Base-by-base conservation (phyloP, 2,329 filamentous ascomycete species). In the Fusarium praegraminearum region DNA sequence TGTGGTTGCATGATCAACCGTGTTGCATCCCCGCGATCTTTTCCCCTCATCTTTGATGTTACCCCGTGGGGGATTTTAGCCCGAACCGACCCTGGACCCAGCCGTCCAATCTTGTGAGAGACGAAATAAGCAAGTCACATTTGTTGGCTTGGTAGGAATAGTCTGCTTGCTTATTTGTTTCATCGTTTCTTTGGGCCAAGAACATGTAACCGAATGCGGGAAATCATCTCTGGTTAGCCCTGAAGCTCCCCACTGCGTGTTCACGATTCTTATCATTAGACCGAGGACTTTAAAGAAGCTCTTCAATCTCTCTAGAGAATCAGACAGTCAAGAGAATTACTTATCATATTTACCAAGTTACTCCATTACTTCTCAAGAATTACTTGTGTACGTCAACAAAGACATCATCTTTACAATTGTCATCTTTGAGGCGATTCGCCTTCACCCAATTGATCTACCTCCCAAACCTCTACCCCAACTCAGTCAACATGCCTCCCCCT, bases 401-500 rank as follows among this genome's bases (percentile, higher is more conserved):
- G n/a, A 11, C 16, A 26, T 12, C 9, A 28, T 9, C 3, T 15
- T 28, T 11, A 30, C 9, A 8, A 15, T 16, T 15, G 7, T 8
- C 20, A 22, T 11, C 28, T 33, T 28, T 1, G 9, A 47, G 41
- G 33, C 54, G 35, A 12, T 30, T 57, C 15, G n/a, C n/a, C 33
- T 24, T 13, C 15, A 9, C 22, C 12, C 13, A 30, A 7, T 15
- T 5, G 30, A 28, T 8, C 11, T 22, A 15, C 11, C 8, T 40
- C 1, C 13, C 2, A 4, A 20, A 10, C 22, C 5, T 7, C 20
- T n/a, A 26, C 18, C 9, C 18, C 11, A 9, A 20, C 18, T 5
- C 10, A 12, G 5, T 7, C 33, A 64, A 26, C 7, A 72, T 72
- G 70, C 70, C 70, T 1, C 53, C 68, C 40, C 70, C 70, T 11